A percentile compares a stretch with the other conserved stretches of the same genome.
Evolutionary conservation across 805 yeast species (phyloP).

Genomic region (Hanseniaspora thailandica): DNA sequence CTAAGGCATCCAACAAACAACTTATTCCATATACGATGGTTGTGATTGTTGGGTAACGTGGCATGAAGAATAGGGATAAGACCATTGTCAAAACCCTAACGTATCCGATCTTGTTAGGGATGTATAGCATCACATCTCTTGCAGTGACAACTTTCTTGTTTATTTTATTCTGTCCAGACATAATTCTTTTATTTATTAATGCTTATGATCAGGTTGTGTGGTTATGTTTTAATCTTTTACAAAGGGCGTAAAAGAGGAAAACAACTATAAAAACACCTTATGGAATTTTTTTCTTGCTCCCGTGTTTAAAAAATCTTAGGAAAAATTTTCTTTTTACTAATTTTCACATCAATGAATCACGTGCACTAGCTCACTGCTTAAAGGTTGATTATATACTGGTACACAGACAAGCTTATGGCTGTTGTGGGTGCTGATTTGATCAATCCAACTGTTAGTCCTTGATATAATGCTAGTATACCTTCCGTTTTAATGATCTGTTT

Average conservation of each 20-base stretch:
- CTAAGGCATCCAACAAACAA: slow-evolving; percentile 88
- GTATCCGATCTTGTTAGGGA: slow-evolving; percentile 89
- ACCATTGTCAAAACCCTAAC: slow-evolving; percentile 71
- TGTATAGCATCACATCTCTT: slow-evolving; percentile 55
- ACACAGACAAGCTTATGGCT: slow-evolving; percentile 56
- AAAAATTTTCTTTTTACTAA: too few species aligned
- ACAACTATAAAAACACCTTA: too few species aligned
- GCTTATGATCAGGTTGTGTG: background rate
- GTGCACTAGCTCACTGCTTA: background rate
- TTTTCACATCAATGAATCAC: background rate
- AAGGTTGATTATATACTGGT: slow-evolving; percentile 33
- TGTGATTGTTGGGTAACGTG: slow-evolving; percentile 68
- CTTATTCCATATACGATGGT: slow-evolving; percentile 70
- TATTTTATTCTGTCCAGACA: background rate
- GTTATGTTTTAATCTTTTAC: background rate
- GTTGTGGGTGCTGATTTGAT: slow-evolving; percentile 70
- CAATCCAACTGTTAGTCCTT: slow-evolving; percentile 60
- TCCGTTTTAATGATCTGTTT: slow-evolving; percentile 38
- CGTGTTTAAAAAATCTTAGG: too few species aligned
- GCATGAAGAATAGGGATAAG: slow-evolving; percentile 71
- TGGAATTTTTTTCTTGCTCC: too few species aligned
- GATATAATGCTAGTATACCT: slow-evolving; percentile 59
- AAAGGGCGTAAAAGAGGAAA: too few species aligned
- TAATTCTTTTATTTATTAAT: too few species aligned
- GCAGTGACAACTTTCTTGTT: slow-evolving; percentile 28